A percentile compares a stretch with the other conserved stretches of the same genome.
phyloP scores from a whole-genome alignment of 352 stramenopile species.

The Ophiocytium majus region DNA sequence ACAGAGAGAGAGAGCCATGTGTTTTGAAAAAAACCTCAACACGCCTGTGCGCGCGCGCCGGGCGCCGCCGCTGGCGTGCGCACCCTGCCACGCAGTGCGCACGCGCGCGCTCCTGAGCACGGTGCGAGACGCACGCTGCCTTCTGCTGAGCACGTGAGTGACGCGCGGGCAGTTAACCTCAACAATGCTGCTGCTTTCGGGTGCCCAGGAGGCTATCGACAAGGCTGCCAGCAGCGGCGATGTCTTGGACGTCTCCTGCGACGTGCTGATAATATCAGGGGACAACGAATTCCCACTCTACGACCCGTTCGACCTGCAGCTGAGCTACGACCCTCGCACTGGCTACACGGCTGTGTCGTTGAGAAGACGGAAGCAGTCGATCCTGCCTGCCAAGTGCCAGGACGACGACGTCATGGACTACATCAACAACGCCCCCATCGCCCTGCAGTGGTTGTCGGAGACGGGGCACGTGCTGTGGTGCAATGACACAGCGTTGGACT shows the following conservation, averaged over 20 bases:
- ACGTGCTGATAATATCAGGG: not conserved
- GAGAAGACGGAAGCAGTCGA: not conserved
- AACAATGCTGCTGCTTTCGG: too few relatives aligned
- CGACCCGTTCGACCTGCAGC: not conserved
- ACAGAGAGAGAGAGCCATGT: too few relatives aligned
- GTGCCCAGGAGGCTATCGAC: too few relatives aligned
- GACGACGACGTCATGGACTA: constrained; percentile 61
- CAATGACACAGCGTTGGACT: constrained; percentile 57
- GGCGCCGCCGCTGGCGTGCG: too few relatives aligned
- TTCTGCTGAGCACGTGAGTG: too few relatives aligned
- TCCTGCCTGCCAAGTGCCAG: not conserved
- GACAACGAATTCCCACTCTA: not conserved
- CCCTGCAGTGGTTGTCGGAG: constrained; percentile 60
- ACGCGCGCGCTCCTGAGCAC: too few relatives aligned
- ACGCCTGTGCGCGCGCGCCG: too few relatives aligned
- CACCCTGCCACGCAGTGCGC: too few relatives aligned
- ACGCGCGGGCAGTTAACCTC: too few relatives aligned
- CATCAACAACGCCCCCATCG: constrained; percentile 62
- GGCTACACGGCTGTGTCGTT: not conserved
- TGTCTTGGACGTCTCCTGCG: not conserved
- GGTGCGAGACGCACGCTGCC: too few relatives aligned
- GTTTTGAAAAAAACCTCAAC: too few relatives aligned
- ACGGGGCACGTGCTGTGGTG: constrained; percentile 59
- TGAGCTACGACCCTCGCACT: not conserved
- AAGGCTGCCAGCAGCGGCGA: not conserved